Percentiles rank a stretch among this genome's conserved stretches.
phyloP scores from a whole-genome alignment of 2,329 filamentous ascomycete genomes.

The Pseudogymnoascus sp. region DNA sequence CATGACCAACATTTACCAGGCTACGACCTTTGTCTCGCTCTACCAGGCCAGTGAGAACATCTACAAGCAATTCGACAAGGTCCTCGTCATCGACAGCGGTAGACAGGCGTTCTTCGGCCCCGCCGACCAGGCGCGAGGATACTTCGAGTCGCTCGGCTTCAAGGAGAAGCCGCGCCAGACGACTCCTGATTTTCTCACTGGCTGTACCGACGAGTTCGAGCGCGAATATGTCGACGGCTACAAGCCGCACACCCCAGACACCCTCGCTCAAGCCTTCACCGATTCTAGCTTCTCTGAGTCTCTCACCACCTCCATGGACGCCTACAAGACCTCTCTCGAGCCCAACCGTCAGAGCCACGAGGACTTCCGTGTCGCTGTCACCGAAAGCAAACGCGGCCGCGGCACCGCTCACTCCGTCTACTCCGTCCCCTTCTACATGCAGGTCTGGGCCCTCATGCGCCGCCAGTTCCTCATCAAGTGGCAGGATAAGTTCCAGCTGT shows the following conservation, averaged over 20 bases:
- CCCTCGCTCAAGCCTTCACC: slow-evolving; percentile 37
- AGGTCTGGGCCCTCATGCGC: slow-evolving; percentile 47
- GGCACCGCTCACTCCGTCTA: slow-evolving; percentile 1
- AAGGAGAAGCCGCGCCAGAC: slow-evolving; percentile 54
- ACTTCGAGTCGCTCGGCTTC: slow-evolving; percentile 59
- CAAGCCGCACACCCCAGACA: slow-evolving; percentile 53
- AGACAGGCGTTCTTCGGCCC: slow-evolving; percentile 60
- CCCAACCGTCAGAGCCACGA: slow-evolving; percentile 27
- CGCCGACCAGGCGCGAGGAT: slow-evolving; percentile 48
- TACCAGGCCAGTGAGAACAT: slow-evolving; percentile 66
- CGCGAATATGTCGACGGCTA: slow-evolving; percentile 36
- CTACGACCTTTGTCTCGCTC: slow-evolving; percentile 54
- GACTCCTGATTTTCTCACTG: slow-evolving; percentile 57
- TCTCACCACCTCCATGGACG: slow-evolving; percentile 47
- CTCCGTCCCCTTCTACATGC: slow-evolving; percentile 41
- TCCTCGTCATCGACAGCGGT: slow-evolving; percentile 58
- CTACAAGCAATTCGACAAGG: slow-evolving; percentile 63
- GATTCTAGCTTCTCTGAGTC: slow-evolving; percentile 37
- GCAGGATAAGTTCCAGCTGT: slow-evolving; percentile 55
- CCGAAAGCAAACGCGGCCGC: not conserved
- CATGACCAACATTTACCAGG: slow-evolving; percentile 53
- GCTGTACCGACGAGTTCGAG: slow-evolving; percentile 42
- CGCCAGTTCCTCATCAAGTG: slow-evolving; percentile 59
- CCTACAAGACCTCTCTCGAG: slow-evolving; percentile 43
- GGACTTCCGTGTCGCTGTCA: slow-evolving; percentile 19